Evolutionary conservation across 768 basidiomycete species (phyloP).

Genomic region (Agaricus subrufescens): DNA sequence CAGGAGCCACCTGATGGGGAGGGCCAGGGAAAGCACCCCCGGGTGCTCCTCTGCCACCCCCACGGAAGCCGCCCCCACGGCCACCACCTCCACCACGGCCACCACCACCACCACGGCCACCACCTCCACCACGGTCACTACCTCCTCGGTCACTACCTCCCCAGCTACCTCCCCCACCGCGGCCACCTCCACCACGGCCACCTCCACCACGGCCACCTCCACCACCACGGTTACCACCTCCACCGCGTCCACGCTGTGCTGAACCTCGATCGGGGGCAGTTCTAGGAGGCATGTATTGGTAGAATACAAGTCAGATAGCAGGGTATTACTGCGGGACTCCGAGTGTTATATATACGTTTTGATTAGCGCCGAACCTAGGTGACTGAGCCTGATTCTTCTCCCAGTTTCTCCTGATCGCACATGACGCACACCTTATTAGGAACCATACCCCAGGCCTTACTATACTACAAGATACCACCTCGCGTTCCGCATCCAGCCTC

Average conservation of each 20-base stretch:
- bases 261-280: constrained; percentile 20
- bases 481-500: no score
- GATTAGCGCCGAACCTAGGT: constrained; percentile 1
- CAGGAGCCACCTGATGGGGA: constrained; percentile 16
- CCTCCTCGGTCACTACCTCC: neutral
- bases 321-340: neutral
- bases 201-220: constrained; percentile 15
- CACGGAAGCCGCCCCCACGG: neutral
- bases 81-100: constrained; percentile 13
- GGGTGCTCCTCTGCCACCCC: constrained; percentile 25
- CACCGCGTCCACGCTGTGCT: constrained; percentile 23
- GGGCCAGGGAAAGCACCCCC: constrained; percentile 23
- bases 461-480: neutral
- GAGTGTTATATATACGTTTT: neutral
- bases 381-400: neutral
- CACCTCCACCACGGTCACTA: constrained; percentile 5
- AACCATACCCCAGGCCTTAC: neutral
- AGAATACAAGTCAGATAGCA: constrained; percentile 9
- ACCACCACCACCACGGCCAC: constrained; percentile 13
- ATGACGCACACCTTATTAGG: neutral
- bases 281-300: constrained; percentile 36
- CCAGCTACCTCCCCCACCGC: neutral
- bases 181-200: neutral
- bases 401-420: constrained; percentile 1
- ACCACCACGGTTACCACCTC: constrained; percentile 8